These are phyloP conservation scores for Mollisiaceae sp. DNA, from an alignment of 2,329 filamentous ascomycete species.

Conservation along the genomic window DNA sequence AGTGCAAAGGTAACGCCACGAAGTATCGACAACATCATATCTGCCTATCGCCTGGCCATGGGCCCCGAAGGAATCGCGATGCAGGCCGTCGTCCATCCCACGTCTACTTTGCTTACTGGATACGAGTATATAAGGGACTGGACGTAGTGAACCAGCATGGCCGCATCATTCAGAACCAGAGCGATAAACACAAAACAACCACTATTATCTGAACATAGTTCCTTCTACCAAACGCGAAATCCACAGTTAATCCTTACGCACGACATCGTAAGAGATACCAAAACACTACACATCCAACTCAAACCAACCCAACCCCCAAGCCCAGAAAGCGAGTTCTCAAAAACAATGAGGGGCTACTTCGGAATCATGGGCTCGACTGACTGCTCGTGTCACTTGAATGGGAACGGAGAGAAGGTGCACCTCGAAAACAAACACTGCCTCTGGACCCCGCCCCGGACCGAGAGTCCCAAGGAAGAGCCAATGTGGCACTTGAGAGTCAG, in stretches of 20 bases:
- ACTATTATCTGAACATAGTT: conserved; percentile 12
- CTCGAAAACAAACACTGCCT: conserved; percentile 31
- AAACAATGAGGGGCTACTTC: conserved; percentile 33
- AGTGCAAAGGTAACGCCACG: conserved; percentile 3
- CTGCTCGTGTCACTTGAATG: conserved; percentile 26
- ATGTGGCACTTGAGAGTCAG: conserved; percentile 35
- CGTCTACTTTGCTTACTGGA: neutral
- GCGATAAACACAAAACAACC: conserved; percentile 14
- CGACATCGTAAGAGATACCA: conserved; percentile 29
- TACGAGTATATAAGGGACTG: conserved; percentile 8
- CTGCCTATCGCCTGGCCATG: neutral
- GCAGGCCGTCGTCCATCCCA: neutral
- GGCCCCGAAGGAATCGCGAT: neutral
- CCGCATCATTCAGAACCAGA: neutral
- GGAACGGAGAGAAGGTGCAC: conserved; percentile 33
- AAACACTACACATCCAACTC: conserved; percentile 26
- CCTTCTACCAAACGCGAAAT: conserved; percentile 16
- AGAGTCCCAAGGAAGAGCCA: conserved; percentile 22
- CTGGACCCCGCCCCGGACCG: conserved; percentile 28
- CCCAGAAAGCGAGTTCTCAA: conserved; percentile 15
- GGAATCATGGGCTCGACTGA: conserved; percentile 30
- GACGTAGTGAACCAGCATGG: neutral
- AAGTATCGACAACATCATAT: neutral
- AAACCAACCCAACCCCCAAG: conserved; percentile 20
- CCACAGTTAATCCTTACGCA: conserved; percentile 24